A percentile compares a stretch with the other conserved stretches of the same genome.
These are phyloP conservation scores for Colletotrichum sp. DNA, from an alignment of 2,329 filamentous ascomycete species.

Conservation along the genomic window DNA sequence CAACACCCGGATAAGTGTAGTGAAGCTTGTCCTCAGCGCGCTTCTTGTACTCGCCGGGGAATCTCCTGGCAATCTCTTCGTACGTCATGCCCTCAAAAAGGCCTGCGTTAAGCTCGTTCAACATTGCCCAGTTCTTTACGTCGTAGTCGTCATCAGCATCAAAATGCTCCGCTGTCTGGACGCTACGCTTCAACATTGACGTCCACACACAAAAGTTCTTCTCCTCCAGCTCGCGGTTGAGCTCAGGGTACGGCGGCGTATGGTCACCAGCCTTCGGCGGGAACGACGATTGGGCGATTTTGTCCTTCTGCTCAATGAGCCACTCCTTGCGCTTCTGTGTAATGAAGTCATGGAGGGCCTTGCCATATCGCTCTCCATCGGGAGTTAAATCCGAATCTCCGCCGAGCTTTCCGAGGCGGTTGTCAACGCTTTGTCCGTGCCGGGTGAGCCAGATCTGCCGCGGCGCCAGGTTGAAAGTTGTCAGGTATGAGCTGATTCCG, in stretches of 20 bases:
- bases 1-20: slow-evolving; percentile 95
- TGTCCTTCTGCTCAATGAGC: slow-evolving; percentile 82
- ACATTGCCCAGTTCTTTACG: slow-evolving; percentile 96
- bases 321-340: slow-evolving; percentile 80
- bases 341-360: slow-evolving; percentile 83
- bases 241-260: slow-evolving; percentile 93
- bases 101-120: slow-evolving; percentile 94
- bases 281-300: slow-evolving; percentile 77
- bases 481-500: slow-evolving; percentile 91
- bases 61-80: slow-evolving; percentile 80
- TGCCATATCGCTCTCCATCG: slow-evolving; percentile 80
- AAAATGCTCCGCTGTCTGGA: slow-evolving; percentile 88
- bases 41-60: slow-evolving; percentile 81
- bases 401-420: slow-evolving; percentile 85
- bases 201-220: slow-evolving; percentile 99
- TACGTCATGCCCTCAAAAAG: slow-evolving; percentile 96
- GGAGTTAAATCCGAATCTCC: slow-evolving; percentile 86
- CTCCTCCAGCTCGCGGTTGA: slow-evolving; percentile 69
- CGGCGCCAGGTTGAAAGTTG: slow-evolving; percentile 95
- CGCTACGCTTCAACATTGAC: slow-evolving; percentile 90
- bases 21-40: slow-evolving; percentile 87
- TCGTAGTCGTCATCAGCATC: slow-evolving; percentile 93
- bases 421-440: slow-evolving; percentile 91
- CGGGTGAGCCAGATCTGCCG: slow-evolving; percentile 98
- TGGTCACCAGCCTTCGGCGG: slow-evolving; percentile 91